Evolutionary conservation across 2,329 filamentous ascomycete species (phyloP), one percentile per base, ranked within the genome.

Genomic region (Botrytis porri): DNA sequence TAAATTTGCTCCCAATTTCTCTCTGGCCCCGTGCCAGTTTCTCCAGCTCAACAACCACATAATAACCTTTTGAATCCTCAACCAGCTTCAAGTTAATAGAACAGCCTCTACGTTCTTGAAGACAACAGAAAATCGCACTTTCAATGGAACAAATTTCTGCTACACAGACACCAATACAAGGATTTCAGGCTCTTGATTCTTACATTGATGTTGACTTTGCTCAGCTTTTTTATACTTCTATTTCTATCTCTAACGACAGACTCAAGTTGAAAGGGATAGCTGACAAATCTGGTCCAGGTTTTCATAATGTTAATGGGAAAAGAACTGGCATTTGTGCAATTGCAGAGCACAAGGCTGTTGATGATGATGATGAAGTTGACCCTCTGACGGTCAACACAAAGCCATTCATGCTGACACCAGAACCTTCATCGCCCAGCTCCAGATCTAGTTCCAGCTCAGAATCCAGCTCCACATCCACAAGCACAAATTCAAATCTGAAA

Each of bases 171-270:
- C 35, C 69, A 43, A 0, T 29, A 6, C 41, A n/a, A n/a, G n/a
- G 51, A n/a, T n/a, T 71, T 12, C 43, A 32, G 20, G 54, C 57
- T 39, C 62, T 71, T 29, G 70, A 67, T 57, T 71, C 70, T 43
- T 71, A 71, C 12, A 60, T 67, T 12, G 48, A 67, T 29, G 48
- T 71, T 39, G 70, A 67, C 35, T 71, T 71, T 59, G 61, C 62
- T 8, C 12, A 35, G 12, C 70, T 71, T 45, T 71, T 71, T 29
- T 12, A 29, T 29, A n/a, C 61, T 29, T 66, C 70, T 35, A 9
- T 60, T 18, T 66, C 70, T 29, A 25, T 71, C 8, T 43, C 45
- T 39, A 37, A 67, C 32, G n/a, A 32, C 37, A n/a, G 29, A 22
- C 22, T 4, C 29, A 37, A 57, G 18, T 18, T 43, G 8, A 57